These are phyloP conservation scores for Malus orientalis DNA, from an alignment of 306 rosid genomes.

Conservation along the genomic window DNA sequence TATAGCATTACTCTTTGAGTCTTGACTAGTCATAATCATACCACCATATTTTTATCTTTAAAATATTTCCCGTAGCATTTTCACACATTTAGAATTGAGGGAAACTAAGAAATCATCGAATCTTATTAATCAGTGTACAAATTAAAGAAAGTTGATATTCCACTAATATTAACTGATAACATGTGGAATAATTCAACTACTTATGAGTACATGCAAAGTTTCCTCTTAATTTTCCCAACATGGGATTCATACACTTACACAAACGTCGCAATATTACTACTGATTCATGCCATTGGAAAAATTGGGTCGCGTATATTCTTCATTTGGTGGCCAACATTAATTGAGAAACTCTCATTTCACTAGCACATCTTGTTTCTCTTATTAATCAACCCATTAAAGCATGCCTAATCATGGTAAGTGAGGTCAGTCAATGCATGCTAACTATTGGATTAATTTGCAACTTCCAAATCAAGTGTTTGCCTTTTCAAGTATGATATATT, in stretches of 20 bases:
- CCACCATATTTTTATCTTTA: no score
- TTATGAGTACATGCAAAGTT: no score
- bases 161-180: no score
- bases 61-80: no score
- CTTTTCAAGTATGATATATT: neutral
- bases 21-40: no score
- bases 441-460: neutral
- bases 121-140: no score
- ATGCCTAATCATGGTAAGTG: slow-evolving; percentile 13
- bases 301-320: neutral
- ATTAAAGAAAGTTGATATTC: no score
- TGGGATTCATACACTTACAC: neutral
- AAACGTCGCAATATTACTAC: neutral
- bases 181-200: no score
- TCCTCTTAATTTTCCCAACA: no score
- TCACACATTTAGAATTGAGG: no score
- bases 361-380: neutral
- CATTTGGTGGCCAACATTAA: neutral
- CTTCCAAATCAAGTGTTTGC: neutral
- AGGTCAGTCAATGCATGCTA: neutral
- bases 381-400: slow-evolving; percentile 8
- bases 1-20: no score
- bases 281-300: neutral
- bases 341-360: neutral
- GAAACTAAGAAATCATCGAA: no score